phyloP scores from a whole-genome alignment of 2,329 filamentous ascomycete genomes.

The Colletotrichum sp. region DNA sequence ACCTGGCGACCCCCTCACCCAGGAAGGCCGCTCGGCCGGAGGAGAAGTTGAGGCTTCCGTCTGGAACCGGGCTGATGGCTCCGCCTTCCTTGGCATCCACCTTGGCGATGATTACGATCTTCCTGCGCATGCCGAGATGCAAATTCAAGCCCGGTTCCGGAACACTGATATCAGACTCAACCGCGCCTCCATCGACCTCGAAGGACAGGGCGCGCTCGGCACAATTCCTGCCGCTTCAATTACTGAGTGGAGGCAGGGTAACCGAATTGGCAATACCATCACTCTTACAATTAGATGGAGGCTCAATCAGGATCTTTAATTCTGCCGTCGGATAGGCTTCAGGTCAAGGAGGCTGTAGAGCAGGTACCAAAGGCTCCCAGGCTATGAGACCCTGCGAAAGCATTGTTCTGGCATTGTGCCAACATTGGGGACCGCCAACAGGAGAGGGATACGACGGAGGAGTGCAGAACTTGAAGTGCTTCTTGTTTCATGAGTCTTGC shows the following conservation, averaged over 20 bases:
- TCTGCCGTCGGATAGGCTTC: too few species aligned
- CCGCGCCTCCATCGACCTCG: neutral
- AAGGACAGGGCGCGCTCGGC: neutral
- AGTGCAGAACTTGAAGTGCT: too few species aligned
- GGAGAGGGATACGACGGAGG: too few species aligned
- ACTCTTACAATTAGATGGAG: neutral
- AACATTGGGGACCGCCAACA: too few species aligned
- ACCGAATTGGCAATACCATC: neutral
- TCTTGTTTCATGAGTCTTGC: too few species aligned
- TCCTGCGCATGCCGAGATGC: neutral
- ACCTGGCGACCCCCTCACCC: neutral
- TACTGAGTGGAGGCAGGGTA: neutral
- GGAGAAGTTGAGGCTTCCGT: neutral
- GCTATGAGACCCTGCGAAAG: too few species aligned
- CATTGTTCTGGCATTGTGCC: too few species aligned
- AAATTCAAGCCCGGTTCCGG: neutral
- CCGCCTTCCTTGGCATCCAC: neutral
- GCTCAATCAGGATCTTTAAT: neutral
- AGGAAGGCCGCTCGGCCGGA: neutral
- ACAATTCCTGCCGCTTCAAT: neutral
- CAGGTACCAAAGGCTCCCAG: too few species aligned
- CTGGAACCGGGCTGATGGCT: neutral
- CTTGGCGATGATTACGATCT: neutral
- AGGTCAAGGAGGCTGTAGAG: too few species aligned
- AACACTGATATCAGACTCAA: neutral